Evolutionary conservation across 148 eudicot genomes (phyloP).

Genomic region (Vaccinium myrtillus): DNA sequence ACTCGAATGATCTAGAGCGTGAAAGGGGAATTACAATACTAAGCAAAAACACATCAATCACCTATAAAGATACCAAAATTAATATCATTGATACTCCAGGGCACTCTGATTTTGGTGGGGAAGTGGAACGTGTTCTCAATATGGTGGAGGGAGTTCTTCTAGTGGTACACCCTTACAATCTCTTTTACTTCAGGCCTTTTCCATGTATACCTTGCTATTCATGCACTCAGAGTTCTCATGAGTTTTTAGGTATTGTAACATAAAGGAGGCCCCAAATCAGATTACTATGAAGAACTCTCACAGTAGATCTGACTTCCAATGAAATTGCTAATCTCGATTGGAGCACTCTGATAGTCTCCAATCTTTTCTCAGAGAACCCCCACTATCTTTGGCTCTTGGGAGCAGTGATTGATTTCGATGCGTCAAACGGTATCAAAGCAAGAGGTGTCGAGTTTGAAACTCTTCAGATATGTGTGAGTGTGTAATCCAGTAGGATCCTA

Average conservation of each 20-base stretch:
- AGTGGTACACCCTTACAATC: slow-evolving; percentile 52
- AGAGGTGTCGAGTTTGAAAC: neutral
- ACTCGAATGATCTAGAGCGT: slow-evolving; percentile 97
- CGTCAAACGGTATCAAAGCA: neutral
- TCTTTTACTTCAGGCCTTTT: slow-evolving; percentile 12
- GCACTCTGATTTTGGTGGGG: slow-evolving; percentile 99
- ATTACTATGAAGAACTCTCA: neutral
- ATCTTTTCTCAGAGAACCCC: neutral
- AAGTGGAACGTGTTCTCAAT: slow-evolving; percentile 96
- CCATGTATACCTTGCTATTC: slow-evolving; percentile 1
- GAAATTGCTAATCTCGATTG: neutral
- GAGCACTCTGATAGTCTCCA: neutral
- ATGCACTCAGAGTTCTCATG: neutral
- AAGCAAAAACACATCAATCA: slow-evolving; percentile 93
- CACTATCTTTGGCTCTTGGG: neutral
- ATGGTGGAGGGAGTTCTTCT: slow-evolving; percentile 98
- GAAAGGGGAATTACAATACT: slow-evolving; percentile 98
- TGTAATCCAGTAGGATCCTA: neutral
- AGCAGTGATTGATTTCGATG: neutral
- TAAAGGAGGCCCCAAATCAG: neutral
- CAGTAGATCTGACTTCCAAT: neutral
- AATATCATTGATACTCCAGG: slow-evolving; percentile 99
- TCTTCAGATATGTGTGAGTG: neutral
- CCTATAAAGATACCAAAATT: slow-evolving; percentile 81
- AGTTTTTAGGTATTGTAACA: neutral